Conservation (phyloP, 176 grass and related monocot genomes). For the maize (Zea mays) region Zm-B73-REFERENCE-NAM-5.0 NC_050100.1:100866501-100867000, state of each 20-base stretch:
- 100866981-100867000: neutral
- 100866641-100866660: constrained; percentile 1
- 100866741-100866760: constrained; percentile 10
- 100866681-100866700: neutral
- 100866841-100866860: neutral
- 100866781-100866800: constrained; percentile 16
- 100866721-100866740: constrained; percentile 34
- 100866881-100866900: neutral
- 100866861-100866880: too few relatives aligned
- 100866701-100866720: constrained; percentile 28
- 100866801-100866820: neutral
- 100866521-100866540: constrained; percentile 29
- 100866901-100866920: neutral
- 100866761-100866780: neutral
- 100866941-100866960: neutral
- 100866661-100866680: neutral
- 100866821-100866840: neutral
- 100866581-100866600: constrained; percentile 33
- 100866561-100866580: constrained; percentile 28
- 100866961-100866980: neutral
- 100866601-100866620: constrained; percentile 11
- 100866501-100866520: constrained; percentile 49
- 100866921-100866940: neutral
- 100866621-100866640: neutral
- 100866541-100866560: neutral